Evolutionary conservation across 208 protist genomes (phyloP).

Genomic region (Crithidia fasciculata): DNA sequence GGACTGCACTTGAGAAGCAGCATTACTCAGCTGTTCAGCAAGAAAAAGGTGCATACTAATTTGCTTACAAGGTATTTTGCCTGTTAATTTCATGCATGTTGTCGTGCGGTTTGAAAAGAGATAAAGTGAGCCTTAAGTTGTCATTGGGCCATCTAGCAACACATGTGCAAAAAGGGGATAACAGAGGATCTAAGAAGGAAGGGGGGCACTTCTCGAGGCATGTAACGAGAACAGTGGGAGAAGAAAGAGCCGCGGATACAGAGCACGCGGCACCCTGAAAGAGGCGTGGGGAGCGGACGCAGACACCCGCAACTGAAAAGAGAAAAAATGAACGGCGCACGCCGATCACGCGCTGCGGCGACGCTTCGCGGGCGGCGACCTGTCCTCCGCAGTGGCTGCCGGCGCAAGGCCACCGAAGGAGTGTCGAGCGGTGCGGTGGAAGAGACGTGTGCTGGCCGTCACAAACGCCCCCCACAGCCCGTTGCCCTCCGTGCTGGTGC

Average conservation of each 20-base stretch:
- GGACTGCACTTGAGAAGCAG: too few relatives aligned
- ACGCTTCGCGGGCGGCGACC: conserved; percentile 29
- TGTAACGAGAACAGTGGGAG: background rate
- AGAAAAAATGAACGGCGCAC: background rate
- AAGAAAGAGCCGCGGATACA: background rate
- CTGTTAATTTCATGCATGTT: too few relatives aligned
- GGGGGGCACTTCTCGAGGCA: too few relatives aligned
- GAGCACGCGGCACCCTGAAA: too few relatives aligned
- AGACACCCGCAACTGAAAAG: background rate
- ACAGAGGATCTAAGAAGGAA: background rate
- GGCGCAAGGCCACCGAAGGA: background rate
- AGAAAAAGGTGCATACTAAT: too few relatives aligned
- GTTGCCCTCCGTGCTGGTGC: conserved; percentile 17
- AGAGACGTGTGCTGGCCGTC: conserved; percentile 44
- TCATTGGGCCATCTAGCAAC: background rate
- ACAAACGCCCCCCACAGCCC: conserved; percentile 58
- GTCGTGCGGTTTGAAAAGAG: too few relatives aligned
- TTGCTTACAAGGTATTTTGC: too few relatives aligned
- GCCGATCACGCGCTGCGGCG: conserved; percentile 37
- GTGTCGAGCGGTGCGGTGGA: conserved; percentile 21
- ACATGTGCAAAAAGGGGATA: background rate
- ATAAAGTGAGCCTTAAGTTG: too few relatives aligned
- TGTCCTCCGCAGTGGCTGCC: background rate
- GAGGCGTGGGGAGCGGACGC: too few relatives aligned
- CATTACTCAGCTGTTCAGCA: too few relatives aligned